Percentiles rank a stretch among this genome's conserved stretches.
Conservation (phyloP, 148 eudicot genomes). For the Spergularia bocconei region DNA sequence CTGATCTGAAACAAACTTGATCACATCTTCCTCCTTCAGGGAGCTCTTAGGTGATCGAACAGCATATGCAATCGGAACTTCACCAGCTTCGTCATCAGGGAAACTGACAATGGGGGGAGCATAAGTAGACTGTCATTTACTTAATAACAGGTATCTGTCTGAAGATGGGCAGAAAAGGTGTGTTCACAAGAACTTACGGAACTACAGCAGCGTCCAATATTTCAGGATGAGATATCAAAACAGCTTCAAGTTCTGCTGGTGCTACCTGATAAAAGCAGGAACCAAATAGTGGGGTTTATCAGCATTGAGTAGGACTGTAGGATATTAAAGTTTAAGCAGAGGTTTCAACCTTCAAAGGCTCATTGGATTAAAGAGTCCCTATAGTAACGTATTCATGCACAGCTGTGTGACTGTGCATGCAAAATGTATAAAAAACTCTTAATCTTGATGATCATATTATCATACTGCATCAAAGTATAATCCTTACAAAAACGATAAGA, state of each 20-base stretch:
- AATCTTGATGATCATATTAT: no score
- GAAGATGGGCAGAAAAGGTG: background rate
- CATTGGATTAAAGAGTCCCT: background rate
- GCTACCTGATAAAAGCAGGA: conserved; percentile 50
- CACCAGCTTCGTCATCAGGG: conserved; percentile 85
- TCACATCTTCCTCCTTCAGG: conserved; percentile 53
- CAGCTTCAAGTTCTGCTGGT: conserved; percentile 87
- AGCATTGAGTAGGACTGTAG: no score
- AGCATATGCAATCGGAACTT: conserved; percentile 78
- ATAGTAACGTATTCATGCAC: background rate
- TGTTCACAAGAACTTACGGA: conserved; percentile 51
- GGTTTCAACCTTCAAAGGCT: no score
- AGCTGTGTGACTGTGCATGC: background rate
- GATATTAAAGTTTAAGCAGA: no score
- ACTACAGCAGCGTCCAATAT: conserved; percentile 74
- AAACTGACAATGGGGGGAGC: conserved; percentile 31
- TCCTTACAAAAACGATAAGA: no score
- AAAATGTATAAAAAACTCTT: no score
- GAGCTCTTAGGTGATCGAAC: conserved; percentile 65
- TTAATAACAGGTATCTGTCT: background rate
- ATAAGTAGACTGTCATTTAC: background rate
- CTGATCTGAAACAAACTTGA: conserved; percentile 70
- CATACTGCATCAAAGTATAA: no score
- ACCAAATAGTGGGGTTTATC: background rate
- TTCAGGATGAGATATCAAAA: conserved; percentile 70